These are phyloP conservation scores for Candida endomychidarum DNA, from an alignment of 805 yeast species.

Conservation along the genomic window DNA sequence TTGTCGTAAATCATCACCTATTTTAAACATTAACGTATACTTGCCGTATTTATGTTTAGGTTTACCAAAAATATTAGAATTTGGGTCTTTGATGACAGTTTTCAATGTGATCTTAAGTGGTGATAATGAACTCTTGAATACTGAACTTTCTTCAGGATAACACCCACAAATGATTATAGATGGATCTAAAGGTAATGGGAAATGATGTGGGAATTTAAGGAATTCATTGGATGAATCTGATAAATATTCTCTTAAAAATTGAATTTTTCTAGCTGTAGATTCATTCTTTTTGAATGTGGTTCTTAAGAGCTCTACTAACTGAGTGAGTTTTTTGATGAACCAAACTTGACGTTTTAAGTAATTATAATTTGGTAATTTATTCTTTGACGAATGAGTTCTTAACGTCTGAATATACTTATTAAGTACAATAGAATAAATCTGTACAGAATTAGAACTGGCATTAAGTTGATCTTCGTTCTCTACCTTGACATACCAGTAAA, in stretches of 20 bases:
- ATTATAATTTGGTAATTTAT: slow-evolving; percentile 34
- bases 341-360: slow-evolving; percentile 61
- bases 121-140: slow-evolving; percentile 86
- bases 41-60: slow-evolving; percentile 32
- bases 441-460: slow-evolving; percentile 10
- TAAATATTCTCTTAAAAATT: slow-evolving; percentile 59
- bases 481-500: slow-evolving; percentile 91
- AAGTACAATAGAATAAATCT: slow-evolving; percentile 34
- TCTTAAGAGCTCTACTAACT: slow-evolving; percentile 64
- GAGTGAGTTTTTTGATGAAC: slow-evolving; percentile 64
- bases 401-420: slow-evolving; percentile 43
- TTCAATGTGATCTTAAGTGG: slow-evolving; percentile 83
- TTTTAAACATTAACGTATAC: slow-evolving; percentile 88
- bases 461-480: slow-evolving; percentile 67
- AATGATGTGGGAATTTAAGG: slow-evolving; percentile 46
- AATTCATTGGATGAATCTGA: slow-evolving; percentile 45
- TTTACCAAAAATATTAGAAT: slow-evolving; percentile 33
- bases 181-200: slow-evolving; percentile 84
- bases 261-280: slow-evolving; percentile 73
- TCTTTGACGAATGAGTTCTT: slow-evolving; percentile 25
- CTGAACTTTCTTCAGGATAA: slow-evolving; percentile 74
- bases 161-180: slow-evolving; percentile 70
- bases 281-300: slow-evolving; percentile 56
- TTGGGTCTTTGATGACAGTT: slow-evolving; percentile 38
- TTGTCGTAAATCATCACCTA: slow-evolving; percentile 93